phyloP scores from a whole-genome alignment of 352 stramenopile genomes.

The Phytophthora boehmeriae region DNA sequence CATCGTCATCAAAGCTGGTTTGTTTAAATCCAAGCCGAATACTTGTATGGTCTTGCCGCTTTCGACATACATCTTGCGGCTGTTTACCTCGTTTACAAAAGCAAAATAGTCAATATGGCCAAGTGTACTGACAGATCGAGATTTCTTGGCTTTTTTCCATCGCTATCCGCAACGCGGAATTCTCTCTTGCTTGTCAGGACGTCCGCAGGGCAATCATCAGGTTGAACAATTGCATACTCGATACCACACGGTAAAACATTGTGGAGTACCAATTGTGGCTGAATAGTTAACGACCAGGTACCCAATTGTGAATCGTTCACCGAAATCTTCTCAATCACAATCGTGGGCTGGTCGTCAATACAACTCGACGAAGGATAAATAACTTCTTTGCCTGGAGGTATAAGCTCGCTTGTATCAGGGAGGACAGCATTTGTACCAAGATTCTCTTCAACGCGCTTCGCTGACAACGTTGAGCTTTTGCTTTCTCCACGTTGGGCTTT shows the following conservation, averaged over 20 bases:
- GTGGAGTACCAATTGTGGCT: slow-evolving; percentile 80
- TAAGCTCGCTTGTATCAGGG: slow-evolving; percentile 51
- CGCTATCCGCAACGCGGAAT: slow-evolving; percentile 47
- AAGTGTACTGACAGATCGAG: slow-evolving; percentile 48
- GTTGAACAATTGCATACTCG: slow-evolving; percentile 86
- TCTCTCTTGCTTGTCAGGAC: slow-evolving; percentile 59
- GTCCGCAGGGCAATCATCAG: slow-evolving; percentile 68
- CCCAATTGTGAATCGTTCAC: slow-evolving; percentile 61
- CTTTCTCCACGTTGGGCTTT: slow-evolving; percentile 57
- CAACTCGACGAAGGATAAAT: slow-evolving; percentile 68
- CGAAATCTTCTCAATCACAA: slow-evolving; percentile 78
- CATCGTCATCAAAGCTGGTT: slow-evolving; percentile 78
- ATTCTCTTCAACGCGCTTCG: slow-evolving; percentile 68
- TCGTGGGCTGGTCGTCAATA: slow-evolving; percentile 86
- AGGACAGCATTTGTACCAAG: slow-evolving; percentile 66
- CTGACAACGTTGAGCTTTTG: slow-evolving; percentile 47
- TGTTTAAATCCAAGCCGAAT: slow-evolving; percentile 75
- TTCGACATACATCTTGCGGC: slow-evolving; percentile 70
- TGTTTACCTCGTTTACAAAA: slow-evolving; percentile 82
- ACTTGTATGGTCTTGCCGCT: slow-evolving; percentile 84
- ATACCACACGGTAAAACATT: slow-evolving; percentile 85
- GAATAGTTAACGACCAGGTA: slow-evolving; percentile 80
- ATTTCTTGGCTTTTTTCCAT: slow-evolving; percentile 54
- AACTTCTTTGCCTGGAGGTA: slow-evolving; percentile 62
- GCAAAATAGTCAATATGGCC: slow-evolving; percentile 72